Evolutionary conservation across 148 eudicot genomes (phyloP).

Genomic region (Cornus kousa): DNA sequence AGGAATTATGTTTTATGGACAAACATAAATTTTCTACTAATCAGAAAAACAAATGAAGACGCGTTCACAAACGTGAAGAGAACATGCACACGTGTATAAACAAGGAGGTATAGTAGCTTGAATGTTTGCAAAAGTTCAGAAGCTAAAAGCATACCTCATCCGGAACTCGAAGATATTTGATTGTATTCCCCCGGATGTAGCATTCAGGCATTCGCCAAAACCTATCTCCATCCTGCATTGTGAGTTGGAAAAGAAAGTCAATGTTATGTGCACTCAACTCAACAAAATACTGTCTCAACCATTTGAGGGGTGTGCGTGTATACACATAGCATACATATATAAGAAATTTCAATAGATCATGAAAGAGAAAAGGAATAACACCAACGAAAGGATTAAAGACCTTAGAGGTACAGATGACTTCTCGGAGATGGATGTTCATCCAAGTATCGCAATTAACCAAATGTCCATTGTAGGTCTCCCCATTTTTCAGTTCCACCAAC

Average conservation of each 20-base stretch:
- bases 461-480: conserved; percentile 93
- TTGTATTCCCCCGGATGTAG: conserved; percentile 85
- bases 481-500: conserved; percentile 96
- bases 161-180: conserved; percentile 65
- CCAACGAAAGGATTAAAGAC: conserved; percentile 21
- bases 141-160: conserved; percentile 44
- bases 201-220: conserved; percentile 97
- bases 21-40: too few relatives aligned
- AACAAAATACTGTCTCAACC: neutral
- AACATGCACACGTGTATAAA: too few relatives aligned
- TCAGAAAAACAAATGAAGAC: too few relatives aligned
- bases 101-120: too few relatives aligned
- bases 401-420: conserved; percentile 95
- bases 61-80: too few relatives aligned
- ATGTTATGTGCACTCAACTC: too few relatives aligned
- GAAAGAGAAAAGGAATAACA: too few relatives aligned
- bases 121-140: neutral
- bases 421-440: conserved; percentile 97
- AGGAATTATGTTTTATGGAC: too few relatives aligned
- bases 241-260: neutral
- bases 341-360: neutral
- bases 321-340: neutral
- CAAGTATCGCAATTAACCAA: conserved; percentile 94
- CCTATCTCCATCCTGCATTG: conserved; percentile 82
- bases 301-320: neutral